Percentiles rank a stretch among this genome's conserved stretches.
Evolutionary conservation across 169 alveolate species (phyloP).

Genomic region (Perkinsus marinus): DNA sequence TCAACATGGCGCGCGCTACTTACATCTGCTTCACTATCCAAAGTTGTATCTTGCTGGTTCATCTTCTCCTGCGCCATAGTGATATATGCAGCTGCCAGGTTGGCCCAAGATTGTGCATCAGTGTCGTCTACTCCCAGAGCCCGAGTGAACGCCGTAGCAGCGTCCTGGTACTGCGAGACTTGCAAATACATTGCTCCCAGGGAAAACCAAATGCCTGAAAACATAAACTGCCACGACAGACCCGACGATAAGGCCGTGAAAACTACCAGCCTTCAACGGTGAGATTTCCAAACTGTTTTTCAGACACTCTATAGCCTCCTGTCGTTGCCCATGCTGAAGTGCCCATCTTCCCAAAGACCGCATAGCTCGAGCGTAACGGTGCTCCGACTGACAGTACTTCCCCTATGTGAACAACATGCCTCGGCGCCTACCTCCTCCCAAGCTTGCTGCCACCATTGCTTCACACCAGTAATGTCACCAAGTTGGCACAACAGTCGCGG

Average conservation of each 20-base stretch:
- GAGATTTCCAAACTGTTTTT: conserved; percentile 51
- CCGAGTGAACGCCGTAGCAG: conserved; percentile 51
- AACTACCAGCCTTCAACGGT: conserved; percentile 47
- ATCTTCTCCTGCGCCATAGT: background rate
- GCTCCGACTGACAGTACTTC: conserved; percentile 17
- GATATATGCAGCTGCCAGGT: conserved; percentile 50
- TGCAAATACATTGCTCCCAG: conserved; percentile 60
- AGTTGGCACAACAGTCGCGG: conserved; percentile 50
- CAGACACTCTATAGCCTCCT: conserved; percentile 50
- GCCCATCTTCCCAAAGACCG: conserved; percentile 52
- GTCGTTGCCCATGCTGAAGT: conserved; percentile 30
- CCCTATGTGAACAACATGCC: background rate
- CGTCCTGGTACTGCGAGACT: conserved; percentile 40
- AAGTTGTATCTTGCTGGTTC: background rate
- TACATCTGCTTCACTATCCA: background rate
- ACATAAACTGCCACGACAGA: too few relatives aligned
- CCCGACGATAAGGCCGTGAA: too few relatives aligned
- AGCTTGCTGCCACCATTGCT: conserved; percentile 52
- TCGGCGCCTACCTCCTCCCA: conserved; percentile 36
- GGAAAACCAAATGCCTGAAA: conserved; percentile 45
- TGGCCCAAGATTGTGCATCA: conserved; percentile 70
- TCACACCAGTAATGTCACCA: conserved; percentile 60
- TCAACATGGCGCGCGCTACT: background rate
- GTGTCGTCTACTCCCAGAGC: conserved; percentile 51
- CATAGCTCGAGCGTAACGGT: conserved; percentile 58